Evolutionary conservation across 2,329 filamentous ascomycete species (phyloP).

Genomic region (Dactylellina cionopaga): DNA sequence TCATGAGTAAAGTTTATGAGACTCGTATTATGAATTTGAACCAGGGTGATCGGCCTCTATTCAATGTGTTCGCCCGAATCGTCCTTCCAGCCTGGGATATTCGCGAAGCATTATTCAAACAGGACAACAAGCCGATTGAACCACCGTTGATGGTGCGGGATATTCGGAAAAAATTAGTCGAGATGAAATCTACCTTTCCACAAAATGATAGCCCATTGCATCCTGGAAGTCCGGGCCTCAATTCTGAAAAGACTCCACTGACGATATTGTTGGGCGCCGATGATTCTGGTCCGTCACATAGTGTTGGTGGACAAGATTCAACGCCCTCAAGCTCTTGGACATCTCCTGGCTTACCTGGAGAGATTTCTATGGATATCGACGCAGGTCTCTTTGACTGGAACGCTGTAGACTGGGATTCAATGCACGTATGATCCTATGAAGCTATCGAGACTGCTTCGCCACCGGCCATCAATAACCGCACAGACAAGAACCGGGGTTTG

Average conservation of each 20-base stretch:
- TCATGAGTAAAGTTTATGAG: constrained; percentile 68
- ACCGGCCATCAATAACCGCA: too few relatives aligned
- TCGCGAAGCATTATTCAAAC: constrained; percentile 65
- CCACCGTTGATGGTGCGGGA: constrained; percentile 1
- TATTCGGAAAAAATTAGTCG: constrained; percentile 8
- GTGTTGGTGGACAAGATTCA: constrained; percentile 35
- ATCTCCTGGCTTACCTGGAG: constrained; percentile 44
- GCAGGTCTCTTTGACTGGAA: constrained; percentile 57
- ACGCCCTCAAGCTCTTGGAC: constrained; percentile 14
- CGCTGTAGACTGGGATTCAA: constrained; percentile 57
- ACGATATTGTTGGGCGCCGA: constrained; percentile 54
- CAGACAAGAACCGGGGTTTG: too few relatives aligned
- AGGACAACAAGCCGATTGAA: constrained; percentile 59
- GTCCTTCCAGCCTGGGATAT: constrained; percentile 73
- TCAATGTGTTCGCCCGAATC: constrained; percentile 68
- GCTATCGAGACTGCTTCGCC: too few relatives aligned
- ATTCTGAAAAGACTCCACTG: constrained; percentile 52
- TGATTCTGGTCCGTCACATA: too few relatives aligned
- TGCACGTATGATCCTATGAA: too few relatives aligned
- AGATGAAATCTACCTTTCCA: background rate
- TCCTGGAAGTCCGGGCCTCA: constrained; percentile 39
- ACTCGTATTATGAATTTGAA: constrained; percentile 64
- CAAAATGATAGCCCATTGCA: background rate
- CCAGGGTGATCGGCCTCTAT: constrained; percentile 68
- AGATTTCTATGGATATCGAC: constrained; percentile 54